These are phyloP conservation scores for Ballota nigra DNA, from an alignment of 257 asterid genomes.

Conservation along the genomic window DNA sequence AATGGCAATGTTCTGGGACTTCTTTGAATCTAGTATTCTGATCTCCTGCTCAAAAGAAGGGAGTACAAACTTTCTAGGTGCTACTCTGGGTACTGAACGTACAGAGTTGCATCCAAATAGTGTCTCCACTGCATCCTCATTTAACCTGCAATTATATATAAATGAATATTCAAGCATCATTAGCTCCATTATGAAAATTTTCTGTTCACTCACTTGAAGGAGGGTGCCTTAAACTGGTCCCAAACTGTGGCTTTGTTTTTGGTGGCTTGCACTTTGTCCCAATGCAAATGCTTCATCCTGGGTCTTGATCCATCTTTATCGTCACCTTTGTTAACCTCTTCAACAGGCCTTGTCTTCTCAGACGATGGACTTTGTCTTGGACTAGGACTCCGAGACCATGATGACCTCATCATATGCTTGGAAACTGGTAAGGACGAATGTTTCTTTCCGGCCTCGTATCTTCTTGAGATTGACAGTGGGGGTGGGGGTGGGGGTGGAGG, in stretches of 20 bases:
- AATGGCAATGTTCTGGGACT: slow-evolving; percentile 88
- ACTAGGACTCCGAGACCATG: slow-evolving; percentile 44
- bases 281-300: slow-evolving; percentile 76
- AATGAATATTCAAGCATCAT: slow-evolving; percentile 20
- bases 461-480: slow-evolving; percentile 30
- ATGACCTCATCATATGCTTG: slow-evolving; percentile 32
- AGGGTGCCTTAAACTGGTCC: slow-evolving; percentile 80
- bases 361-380: slow-evolving; percentile 34
- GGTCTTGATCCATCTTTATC: slow-evolving; percentile 58
- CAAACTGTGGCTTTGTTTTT: slow-evolving; percentile 76
- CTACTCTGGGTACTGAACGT: slow-evolving; percentile 48
- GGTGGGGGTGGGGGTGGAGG: slow-evolving; percentile 58
- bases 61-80: slow-evolving; percentile 46
- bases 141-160: slow-evolving; percentile 46
- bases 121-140: slow-evolving; percentile 88
- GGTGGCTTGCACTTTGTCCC: slow-evolving; percentile 89
- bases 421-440: slow-evolving; percentile 25
- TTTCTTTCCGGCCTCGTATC: slow-evolving; percentile 22
- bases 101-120: slow-evolving; percentile 67
- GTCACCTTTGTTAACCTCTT: slow-evolving; percentile 33
- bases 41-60: slow-evolving; percentile 54
- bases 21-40: slow-evolving; percentile 78
- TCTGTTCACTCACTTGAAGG: slow-evolving; percentile 70
- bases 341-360: slow-evolving; percentile 29
- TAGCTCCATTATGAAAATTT: neutral